Conservation (phyloP, 345 rosid genomes). For the Cardamine chenopodiifolia region DNA sequence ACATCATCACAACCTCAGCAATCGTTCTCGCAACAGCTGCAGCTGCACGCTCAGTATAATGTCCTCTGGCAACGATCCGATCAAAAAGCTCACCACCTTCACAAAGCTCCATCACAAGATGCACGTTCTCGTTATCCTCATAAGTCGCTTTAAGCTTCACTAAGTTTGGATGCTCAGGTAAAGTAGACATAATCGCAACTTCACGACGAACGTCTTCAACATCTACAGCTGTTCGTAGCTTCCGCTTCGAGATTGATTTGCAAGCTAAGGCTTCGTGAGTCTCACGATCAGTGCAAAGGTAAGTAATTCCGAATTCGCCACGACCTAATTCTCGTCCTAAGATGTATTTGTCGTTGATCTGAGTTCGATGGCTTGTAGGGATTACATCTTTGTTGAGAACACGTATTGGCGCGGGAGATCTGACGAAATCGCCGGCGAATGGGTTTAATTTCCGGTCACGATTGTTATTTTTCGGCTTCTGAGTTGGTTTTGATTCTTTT, state of each 20-base stretch:
- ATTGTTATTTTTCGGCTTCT: slow-evolving; percentile 42
- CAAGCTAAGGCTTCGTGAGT: slow-evolving; percentile 73
- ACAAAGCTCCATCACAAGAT: slow-evolving; percentile 93
- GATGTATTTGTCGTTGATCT: slow-evolving; percentile 81
- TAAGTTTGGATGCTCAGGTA: slow-evolving; percentile 85
- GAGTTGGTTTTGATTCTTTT: slow-evolving; percentile 39
- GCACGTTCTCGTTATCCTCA: slow-evolving; percentile 88
- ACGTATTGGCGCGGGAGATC: slow-evolving; percentile 61
- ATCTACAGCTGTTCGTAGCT: slow-evolving; percentile 85
- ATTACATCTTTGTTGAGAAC: slow-evolving; percentile 75
- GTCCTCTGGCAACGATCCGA: slow-evolving; percentile 94
- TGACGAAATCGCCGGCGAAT: slow-evolving; percentile 48
- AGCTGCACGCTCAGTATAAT: slow-evolving; percentile 92
- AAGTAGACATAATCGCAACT: slow-evolving; percentile 84
- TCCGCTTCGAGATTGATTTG: slow-evolving; percentile 87
- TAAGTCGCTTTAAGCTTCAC: slow-evolving; percentile 90
- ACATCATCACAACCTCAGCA: slow-evolving; percentile 90
- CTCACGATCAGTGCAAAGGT: slow-evolving; percentile 86
- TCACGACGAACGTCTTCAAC: slow-evolving; percentile 92
- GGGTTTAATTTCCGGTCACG: slow-evolving; percentile 61
- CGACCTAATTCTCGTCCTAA: slow-evolving; percentile 89
- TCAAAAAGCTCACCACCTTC: slow-evolving; percentile 97
- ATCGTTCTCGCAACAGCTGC: slow-evolving; percentile 76
- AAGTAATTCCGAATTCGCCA: slow-evolving; percentile 94
- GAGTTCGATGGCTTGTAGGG: slow-evolving; percentile 62